Conservation (phyloP, 2,329 filamentous ascomycete species). For the Penicillium sp. region DNA sequence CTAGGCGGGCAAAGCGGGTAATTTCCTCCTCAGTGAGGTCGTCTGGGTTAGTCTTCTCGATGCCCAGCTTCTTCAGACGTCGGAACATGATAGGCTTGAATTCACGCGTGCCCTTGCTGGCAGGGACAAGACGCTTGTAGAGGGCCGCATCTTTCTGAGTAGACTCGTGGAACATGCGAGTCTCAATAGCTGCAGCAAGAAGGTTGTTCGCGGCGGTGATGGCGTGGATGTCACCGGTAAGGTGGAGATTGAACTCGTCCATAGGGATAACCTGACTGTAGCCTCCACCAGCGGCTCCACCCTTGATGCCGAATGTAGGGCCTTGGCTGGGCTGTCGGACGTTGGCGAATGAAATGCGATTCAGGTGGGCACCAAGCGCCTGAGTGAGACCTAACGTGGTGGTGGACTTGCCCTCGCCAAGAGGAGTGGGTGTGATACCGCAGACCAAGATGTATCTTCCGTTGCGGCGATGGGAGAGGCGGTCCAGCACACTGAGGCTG, state of each 20-base stretch:
- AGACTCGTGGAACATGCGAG: conserved; percentile 95
- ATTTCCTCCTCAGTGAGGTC: conserved; percentile 90
- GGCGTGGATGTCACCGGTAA: conserved; percentile 97
- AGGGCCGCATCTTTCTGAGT: conserved; percentile 88
- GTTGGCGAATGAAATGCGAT: conserved; percentile 88
- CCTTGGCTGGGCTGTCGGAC: conserved; percentile 96
- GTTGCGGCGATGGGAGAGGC: conserved; percentile 81
- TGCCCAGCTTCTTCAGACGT: conserved; percentile 90
- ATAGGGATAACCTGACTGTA: conserved; percentile 99
- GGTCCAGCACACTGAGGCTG: conserved; percentile 74
- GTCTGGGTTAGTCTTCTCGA: conserved; percentile 89
- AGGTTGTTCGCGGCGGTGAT: conserved; percentile 97
- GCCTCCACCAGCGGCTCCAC: conserved; percentile 91
- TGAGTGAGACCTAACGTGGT: conserved; percentile 95
- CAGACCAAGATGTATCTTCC: conserved; percentile 91
- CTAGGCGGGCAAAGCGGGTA: conserved; percentile 79
- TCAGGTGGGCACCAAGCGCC: conserved; percentile 83
- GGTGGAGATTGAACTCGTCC: conserved; percentile 98
- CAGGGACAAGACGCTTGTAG: conserved; percentile 82
- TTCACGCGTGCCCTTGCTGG: conserved; percentile 82
- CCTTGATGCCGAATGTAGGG: conserved; percentile 98
- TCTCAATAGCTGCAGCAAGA: conserved; percentile 92
- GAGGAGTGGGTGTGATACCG: conserved; percentile 92
- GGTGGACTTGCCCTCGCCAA: conserved; percentile 97
- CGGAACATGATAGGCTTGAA: conserved; percentile 92